A percentile compares a stretch with the other conserved stretches of the same genome.
These are phyloP conservation scores for Cercospora nicotianae DNA, from an alignment of 2,329 filamentous ascomycete species.

Conservation along the genomic window DNA sequence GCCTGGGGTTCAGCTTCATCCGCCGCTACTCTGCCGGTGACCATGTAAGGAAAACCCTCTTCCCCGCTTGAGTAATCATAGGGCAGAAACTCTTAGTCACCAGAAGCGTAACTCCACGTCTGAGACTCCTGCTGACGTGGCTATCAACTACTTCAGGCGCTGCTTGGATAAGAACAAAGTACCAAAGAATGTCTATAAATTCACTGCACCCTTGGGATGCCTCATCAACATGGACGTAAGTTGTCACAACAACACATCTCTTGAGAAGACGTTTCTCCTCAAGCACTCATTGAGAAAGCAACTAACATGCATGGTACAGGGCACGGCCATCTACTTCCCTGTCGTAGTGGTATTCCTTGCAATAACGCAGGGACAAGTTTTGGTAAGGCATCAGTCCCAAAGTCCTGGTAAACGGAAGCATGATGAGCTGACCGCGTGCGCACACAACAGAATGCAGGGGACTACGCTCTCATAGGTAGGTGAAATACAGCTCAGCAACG, in stretches of 20 bases:
- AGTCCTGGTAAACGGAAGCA: neutral
- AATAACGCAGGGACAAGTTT: slow-evolving; percentile 44
- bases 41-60: slow-evolving; percentile 24
- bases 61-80: neutral
- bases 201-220: slow-evolving; percentile 51
- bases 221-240: slow-evolving; percentile 52
- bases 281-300: too few species aligned
- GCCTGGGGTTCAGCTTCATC: slow-evolving; percentile 57
- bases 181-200: slow-evolving; percentile 49
- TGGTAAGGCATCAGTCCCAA: slow-evolving; percentile 27
- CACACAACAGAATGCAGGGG: slow-evolving; percentile 33
- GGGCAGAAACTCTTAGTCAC: neutral
- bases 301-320: slow-evolving; percentile 21
- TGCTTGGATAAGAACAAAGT: slow-evolving; percentile 45
- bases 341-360: slow-evolving; percentile 56
- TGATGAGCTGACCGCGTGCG: neutral
- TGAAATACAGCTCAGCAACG: too few species aligned
- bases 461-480: slow-evolving; percentile 51
- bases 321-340: slow-evolving; percentile 58
- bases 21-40: slow-evolving; percentile 55
- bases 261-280: too few species aligned
- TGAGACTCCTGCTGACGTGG: neutral
- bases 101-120: neutral
- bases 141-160: slow-evolving; percentile 11
- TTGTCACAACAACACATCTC: too few species aligned